Evolutionary conservation across 148 eudicot genomes (phyloP).

Genomic region (Fagopyrum tataricum): DNA sequence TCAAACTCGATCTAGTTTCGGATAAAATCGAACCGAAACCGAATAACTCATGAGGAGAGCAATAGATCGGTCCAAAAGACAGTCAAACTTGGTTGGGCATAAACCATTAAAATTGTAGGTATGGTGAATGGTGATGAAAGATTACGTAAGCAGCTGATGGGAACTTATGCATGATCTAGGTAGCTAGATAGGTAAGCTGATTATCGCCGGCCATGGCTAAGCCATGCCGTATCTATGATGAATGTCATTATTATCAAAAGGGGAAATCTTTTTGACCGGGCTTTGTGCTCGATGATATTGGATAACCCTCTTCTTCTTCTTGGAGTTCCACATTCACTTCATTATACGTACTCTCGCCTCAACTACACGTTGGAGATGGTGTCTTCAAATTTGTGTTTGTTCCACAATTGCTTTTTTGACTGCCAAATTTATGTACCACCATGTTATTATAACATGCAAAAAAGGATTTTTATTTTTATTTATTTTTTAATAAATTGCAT

Average conservation of each 20-base stretch:
- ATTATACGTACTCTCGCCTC: background rate
- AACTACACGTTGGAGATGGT: background rate
- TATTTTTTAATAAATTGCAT: too few species aligned
- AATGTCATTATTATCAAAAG: slow-evolving; percentile 12
- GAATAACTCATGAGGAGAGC: too few species aligned
- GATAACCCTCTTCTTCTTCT: slow-evolving; percentile 1
- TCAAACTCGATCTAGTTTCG: too few species aligned
- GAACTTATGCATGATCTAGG: background rate
- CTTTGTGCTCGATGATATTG: slow-evolving; percentile 11
- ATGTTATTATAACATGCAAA: background rate
- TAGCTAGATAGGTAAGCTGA: background rate
- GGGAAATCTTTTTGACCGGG: slow-evolving; percentile 7
- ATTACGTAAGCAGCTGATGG: too few species aligned
- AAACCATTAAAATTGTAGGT: too few species aligned
- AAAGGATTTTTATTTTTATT: too few species aligned
- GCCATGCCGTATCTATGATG: too few species aligned
- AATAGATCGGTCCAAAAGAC: too few species aligned
- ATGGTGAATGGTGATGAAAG: too few species aligned
- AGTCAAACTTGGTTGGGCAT: too few species aligned
- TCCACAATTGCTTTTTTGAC: background rate
- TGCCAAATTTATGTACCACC: background rate
- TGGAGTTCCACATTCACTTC: background rate
- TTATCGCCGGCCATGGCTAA: too few species aligned
- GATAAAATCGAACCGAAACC: too few species aligned
- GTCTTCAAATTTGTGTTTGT: background rate